Evolutionary conservation across 1,284 basidiomycete species (phyloP).

Genomic region (Apiotrichum gracile): DNA sequence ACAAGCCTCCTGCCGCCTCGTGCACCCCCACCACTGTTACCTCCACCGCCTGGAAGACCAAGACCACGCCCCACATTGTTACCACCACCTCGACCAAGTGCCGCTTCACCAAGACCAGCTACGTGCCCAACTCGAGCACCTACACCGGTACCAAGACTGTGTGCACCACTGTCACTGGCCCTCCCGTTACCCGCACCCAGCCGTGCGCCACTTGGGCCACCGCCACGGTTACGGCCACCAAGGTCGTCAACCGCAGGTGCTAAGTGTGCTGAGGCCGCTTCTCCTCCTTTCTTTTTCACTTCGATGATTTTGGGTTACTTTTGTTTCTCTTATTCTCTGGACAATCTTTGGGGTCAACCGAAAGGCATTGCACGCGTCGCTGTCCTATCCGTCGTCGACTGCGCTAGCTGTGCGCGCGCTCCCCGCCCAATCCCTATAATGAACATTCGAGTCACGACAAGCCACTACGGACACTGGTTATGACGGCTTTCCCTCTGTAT

Average conservation of each 20-base stretch:
- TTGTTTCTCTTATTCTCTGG: not conserved
- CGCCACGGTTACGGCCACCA: not conserved
- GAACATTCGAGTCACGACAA: too few species aligned
- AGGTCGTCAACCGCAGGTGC: not conserved
- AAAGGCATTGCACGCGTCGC: too few species aligned
- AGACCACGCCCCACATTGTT: not conserved
- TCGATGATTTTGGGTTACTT: not conserved
- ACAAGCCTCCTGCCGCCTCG: not conserved
- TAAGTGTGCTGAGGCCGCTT: not conserved
- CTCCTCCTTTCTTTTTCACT: not conserved
- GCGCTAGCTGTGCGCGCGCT: too few species aligned
- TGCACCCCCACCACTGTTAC: constrained; percentile 7
- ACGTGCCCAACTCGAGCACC: not conserved
- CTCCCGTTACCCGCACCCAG: constrained; percentile 1
- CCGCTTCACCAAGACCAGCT: not conserved
- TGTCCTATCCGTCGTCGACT: too few species aligned
- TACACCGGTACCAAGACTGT: not conserved
- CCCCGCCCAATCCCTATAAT: too few species aligned
- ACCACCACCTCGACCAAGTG: constrained; percentile 1
- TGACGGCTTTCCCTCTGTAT: too few species aligned
- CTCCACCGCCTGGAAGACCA: not conserved
- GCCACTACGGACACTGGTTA: too few species aligned
- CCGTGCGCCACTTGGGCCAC: not conserved
- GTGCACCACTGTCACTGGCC: not conserved
- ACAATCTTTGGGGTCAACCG: not conserved